Evolutionary conservation across 2,329 filamentous ascomycete genomes (phyloP).

Genomic region (Esteya vermicola): DNA sequence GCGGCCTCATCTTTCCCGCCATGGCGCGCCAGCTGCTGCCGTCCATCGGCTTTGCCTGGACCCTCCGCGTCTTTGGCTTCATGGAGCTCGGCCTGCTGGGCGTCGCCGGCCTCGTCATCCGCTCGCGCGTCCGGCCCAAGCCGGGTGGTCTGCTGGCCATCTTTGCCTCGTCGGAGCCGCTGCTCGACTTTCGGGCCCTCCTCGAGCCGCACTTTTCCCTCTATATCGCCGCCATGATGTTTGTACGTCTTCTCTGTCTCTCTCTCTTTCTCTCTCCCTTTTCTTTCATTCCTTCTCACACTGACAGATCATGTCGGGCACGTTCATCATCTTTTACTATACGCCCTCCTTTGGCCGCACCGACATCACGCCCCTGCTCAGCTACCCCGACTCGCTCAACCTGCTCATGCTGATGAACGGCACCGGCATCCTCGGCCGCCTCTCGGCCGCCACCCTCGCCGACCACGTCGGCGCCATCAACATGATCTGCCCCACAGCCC

Average conservation of each 20-base stretch:
- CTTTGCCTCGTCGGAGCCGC: conserved; percentile 18
- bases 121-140: conserved; percentile 20
- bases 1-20: conserved; percentile 24
- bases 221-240: conserved; percentile 25
- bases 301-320: conserved; percentile 12
- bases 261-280: conserved; percentile 16
- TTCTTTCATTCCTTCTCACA: background rate
- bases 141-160: too few species aligned
- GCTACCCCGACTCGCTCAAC: conserved; percentile 25
- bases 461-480: conserved; percentile 39
- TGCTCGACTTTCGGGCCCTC: conserved; percentile 25
- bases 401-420: conserved; percentile 39
- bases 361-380: conserved; percentile 2
- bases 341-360: conserved; percentile 21
- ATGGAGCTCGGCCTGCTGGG: conserved; percentile 19
- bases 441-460: conserved; percentile 30
- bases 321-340: conserved; percentile 32
- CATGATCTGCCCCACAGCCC: conserved; percentile 28
- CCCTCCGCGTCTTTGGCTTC: conserved; percentile 24
- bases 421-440: conserved; percentile 31
- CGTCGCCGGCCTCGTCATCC: conserved; percentile 18
- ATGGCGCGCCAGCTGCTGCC: conserved; percentile 21
- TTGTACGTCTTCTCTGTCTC: conserved; percentile 11
- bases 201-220: conserved; percentile 23
- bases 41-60: conserved; percentile 22